Percentiles rank a stretch among this genome's conserved stretches.
Evolutionary conservation across 176 grass and related monocot genomes (phyloP).

Genomic region (Juncus effusus): DNA sequence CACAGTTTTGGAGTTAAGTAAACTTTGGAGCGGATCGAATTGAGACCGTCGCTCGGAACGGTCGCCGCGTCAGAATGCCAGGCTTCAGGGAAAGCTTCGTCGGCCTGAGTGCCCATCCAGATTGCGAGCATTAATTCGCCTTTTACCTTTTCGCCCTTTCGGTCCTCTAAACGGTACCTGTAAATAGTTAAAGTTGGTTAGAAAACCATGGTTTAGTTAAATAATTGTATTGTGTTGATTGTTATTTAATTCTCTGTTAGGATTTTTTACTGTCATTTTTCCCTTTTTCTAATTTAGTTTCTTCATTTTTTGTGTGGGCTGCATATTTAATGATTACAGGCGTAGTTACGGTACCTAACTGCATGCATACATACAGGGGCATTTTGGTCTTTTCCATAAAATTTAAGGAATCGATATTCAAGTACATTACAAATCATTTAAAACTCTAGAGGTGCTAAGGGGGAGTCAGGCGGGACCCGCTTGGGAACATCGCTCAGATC

Average conservation of each 20-base stretch:
- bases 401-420: no score
- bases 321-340: no score
- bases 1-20: constrained; percentile 70
- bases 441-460: constrained; percentile 47
- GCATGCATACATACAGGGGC: no score
- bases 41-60: constrained; percentile 47
- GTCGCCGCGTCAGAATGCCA: constrained; percentile 61
- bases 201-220: no score
- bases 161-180: constrained; percentile 41
- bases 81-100: constrained; percentile 58
- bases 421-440: constrained; percentile 22
- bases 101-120: constrained; percentile 57
- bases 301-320: no score
- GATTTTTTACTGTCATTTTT: no score
- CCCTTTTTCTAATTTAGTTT: no score
- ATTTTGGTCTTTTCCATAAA: background rate
- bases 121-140: constrained; percentile 58
- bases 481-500: constrained; percentile 56
- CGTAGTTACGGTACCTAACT: no score
- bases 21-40: constrained; percentile 56
- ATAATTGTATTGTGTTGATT: no score
- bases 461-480: constrained; percentile 55
- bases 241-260: no score
- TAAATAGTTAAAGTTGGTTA: background rate
- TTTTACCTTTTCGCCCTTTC: constrained; percentile 42